Percentiles rank a stretch among this genome's conserved stretches.
Conservation (phyloP, 148 eudicot genomes). For the Hydrangea macrophylla region DNA sequence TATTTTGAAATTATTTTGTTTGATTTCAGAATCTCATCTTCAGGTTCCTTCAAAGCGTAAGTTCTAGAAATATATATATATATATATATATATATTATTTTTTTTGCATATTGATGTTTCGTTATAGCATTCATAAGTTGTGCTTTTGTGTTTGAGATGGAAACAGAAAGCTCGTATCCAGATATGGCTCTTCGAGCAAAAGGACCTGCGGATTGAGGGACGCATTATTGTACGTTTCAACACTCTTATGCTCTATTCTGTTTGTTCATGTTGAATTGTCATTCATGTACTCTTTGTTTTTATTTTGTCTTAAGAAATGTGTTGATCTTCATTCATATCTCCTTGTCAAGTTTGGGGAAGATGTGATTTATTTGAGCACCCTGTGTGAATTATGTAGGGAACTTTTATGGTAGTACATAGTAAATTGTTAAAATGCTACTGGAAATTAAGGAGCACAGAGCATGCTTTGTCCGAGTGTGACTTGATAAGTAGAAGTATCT, state of each 20-base stretch:
- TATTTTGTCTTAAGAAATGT: background rate
- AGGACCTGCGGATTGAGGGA: slow-evolving; percentile 77
- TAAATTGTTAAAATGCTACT: too few relatives aligned
- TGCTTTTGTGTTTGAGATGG: background rate
- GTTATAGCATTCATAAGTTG: background rate
- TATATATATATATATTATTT: too few relatives aligned
- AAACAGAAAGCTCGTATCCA: slow-evolving; percentile 72
- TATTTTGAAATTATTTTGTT: too few relatives aligned
- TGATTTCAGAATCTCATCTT: slow-evolving; percentile 49
- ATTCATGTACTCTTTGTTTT: background rate
- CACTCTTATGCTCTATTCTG: background rate
- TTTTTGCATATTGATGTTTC: background rate
- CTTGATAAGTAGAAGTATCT: too few relatives aligned
- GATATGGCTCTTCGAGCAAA: slow-evolving; percentile 88
- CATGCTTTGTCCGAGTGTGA: too few relatives aligned
- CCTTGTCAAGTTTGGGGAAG: too few relatives aligned
- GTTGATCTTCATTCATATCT: too few relatives aligned
- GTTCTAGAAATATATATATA: too few relatives aligned
- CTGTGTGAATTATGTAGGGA: too few relatives aligned
- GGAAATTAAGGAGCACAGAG: too few relatives aligned
- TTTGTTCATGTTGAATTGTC: background rate
- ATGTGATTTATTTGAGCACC: too few relatives aligned
- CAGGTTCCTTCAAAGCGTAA: slow-evolving; percentile 58
- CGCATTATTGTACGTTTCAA: slow-evolving; percentile 58
- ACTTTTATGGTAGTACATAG: too few relatives aligned